Evolutionary conservation across 306 rosid species (phyloP).

Genomic region (Prunus armeniaca): DNA sequence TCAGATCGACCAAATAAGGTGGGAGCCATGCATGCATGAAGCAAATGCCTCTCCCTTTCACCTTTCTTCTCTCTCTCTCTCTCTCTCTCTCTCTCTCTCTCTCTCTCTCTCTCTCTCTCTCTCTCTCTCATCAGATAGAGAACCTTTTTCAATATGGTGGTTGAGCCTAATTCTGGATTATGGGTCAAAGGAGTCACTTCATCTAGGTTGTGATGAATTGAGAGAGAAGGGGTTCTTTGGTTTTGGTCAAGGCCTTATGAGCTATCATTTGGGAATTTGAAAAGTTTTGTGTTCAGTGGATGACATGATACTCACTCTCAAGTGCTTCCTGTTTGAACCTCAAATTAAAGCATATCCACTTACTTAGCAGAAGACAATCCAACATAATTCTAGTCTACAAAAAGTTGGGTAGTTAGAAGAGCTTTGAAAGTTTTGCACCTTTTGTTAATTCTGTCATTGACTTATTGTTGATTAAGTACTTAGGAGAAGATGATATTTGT

Average conservation of each 20-base stretch:
- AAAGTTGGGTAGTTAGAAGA: neutral
- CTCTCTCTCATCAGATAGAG: neutral
- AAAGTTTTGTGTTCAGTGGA: slow-evolving; percentile 17
- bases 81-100: neutral
- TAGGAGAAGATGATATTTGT: neutral
- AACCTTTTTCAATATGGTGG: neutral
- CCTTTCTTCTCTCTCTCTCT: neutral
- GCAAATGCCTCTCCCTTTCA: slow-evolving; percentile 9
- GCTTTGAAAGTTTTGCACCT: slow-evolving; percentile 2
- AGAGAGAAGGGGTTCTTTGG: neutral
- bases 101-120: neutral
- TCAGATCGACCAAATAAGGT: slow-evolving; percentile 3
- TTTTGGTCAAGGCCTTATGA: slow-evolving; percentile 14
- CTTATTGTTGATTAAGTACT: neutral
- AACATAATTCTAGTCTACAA: slow-evolving; percentile 6
- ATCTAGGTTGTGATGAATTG: neutral
- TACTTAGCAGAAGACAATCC: slow-evolving; percentile 4
- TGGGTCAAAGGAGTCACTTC: slow-evolving; percentile 15
- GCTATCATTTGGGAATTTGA: slow-evolving; percentile 18
- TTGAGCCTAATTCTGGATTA: neutral
- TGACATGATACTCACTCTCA: slow-evolving; percentile 31
- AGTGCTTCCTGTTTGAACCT: slow-evolving; percentile 28
- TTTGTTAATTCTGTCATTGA: slow-evolving; percentile 2
- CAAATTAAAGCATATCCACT: slow-evolving; percentile 17
- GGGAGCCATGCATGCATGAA: slow-evolving; percentile 18